Evolutionary conservation across 495 filamentous ascomycete species (phyloP).

Genomic region (Aspergillus sclerotiicarbonarius): DNA sequence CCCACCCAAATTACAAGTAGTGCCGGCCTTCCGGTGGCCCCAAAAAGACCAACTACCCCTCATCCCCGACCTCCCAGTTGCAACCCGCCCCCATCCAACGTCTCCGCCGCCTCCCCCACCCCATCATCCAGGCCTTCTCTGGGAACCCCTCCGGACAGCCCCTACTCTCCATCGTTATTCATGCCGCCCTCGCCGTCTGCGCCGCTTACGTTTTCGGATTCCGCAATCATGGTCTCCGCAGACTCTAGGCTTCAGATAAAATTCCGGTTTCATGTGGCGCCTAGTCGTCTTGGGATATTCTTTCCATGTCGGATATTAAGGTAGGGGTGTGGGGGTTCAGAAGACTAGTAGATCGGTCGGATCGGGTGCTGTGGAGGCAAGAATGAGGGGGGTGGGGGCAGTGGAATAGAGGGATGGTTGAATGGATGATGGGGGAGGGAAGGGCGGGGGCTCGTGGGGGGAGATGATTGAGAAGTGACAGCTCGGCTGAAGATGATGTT

Average conservation of each 20-base stretch:
- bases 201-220: constrained; percentile 4
- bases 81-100: background rate
- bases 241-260: constrained; percentile 3
- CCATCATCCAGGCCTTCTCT: constrained; percentile 1
- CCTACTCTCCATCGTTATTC: background rate
- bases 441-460: background rate
- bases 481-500: no score
- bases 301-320: no score
- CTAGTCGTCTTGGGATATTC: no score
- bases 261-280: no score
- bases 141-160: constrained; percentile 5
- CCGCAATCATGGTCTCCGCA: background rate
- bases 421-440: background rate
- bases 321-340: no score
- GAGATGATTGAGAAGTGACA: background rate
- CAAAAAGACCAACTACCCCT: constrained; percentile 19
- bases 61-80: background rate
- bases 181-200: background rate
- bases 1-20: no score
- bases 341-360: no score
- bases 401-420: background rate
- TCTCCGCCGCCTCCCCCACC: background rate
- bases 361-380: no score
- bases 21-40: no score
- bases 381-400: background rate